These are phyloP conservation scores for Coffea canephora DNA, from an alignment of 257 asterid species.

Conservation along the genomic window DNA sequence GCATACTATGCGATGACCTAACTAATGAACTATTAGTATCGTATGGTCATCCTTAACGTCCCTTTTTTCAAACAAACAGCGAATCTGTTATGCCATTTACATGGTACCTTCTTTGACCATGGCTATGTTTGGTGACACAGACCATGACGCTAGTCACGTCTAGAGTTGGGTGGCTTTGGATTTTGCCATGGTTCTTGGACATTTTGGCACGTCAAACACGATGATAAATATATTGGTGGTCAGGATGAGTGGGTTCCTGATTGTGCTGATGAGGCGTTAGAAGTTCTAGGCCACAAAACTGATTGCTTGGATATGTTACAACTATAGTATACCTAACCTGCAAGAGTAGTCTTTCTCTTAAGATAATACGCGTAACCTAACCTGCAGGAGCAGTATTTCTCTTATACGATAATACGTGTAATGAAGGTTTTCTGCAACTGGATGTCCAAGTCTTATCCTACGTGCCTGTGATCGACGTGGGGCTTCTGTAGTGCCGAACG, in stretches of 20 bases:
- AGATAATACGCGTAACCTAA: not conserved
- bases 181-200: not conserved
- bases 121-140: not conserved
- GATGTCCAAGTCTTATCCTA: not conserved
- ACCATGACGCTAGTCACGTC: not conserved
- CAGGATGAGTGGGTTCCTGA: not conserved
- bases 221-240: not conserved
- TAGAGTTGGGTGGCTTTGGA: not conserved
- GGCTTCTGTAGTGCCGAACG: not conserved
- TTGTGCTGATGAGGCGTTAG: not conserved
- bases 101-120: not conserved
- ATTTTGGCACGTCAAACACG: not conserved
- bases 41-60: not conserved
- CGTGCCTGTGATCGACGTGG: not conserved
- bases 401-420: too few relatives aligned
- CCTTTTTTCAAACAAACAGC: not conserved
- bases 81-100: not conserved
- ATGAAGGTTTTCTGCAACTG: not conserved
- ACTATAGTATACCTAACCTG: not conserved
- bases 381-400: too few relatives aligned
- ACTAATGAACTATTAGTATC: not conserved
- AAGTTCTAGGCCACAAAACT: conserved; percentile 6
- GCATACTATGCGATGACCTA: not conserved
- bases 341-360: too few relatives aligned
- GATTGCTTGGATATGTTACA: not conserved